phyloP scores from a whole-genome alignment of 352 stramenopile species.

The Pythium graminicola region DNA sequence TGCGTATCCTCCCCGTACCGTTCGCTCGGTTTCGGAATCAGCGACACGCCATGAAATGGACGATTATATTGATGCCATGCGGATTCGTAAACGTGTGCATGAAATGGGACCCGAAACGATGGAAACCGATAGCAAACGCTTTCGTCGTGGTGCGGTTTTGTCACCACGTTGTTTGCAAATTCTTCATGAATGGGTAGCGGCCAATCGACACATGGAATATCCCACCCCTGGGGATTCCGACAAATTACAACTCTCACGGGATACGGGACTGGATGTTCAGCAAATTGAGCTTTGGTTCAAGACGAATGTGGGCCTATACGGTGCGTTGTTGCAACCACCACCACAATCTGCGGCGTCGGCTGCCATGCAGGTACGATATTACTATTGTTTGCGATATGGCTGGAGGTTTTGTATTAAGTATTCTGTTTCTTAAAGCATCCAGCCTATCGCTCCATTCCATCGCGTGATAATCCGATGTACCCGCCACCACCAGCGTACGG shows the following conservation, averaged over 20 bases:
- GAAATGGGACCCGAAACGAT: slow-evolving; percentile 33
- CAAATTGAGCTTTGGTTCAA: slow-evolving; percentile 85
- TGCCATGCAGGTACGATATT: slow-evolving; percentile 6
- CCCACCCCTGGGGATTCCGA: slow-evolving; percentile 57
- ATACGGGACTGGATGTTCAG: slow-evolving; percentile 67
- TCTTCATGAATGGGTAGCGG: slow-evolving; percentile 72
- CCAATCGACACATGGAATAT: slow-evolving; percentile 54
- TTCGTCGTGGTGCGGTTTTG: slow-evolving; percentile 38
- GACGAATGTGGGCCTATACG: slow-evolving; percentile 63
- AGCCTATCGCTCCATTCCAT: slow-evolving; percentile 44
- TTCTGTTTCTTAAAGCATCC: slow-evolving; percentile 15
- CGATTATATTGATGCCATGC: slow-evolving; percentile 62
- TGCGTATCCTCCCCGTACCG: slow-evolving; percentile 32
- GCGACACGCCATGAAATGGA: slow-evolving; percentile 40
- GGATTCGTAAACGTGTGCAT: slow-evolving; percentile 55
- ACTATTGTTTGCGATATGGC: not conserved
- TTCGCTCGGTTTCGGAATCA: slow-evolving; percentile 67
- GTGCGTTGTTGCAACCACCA: slow-evolving; percentile 7
- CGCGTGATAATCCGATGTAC: slow-evolving; percentile 52
- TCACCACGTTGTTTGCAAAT: slow-evolving; percentile 70
- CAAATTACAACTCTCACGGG: slow-evolving; percentile 64
- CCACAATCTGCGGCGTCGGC: not conserved
- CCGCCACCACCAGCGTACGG: slow-evolving; percentile 44
- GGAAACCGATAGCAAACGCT: slow-evolving; percentile 35
- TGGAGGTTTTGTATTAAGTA: not conserved